Conservation (phyloP, 2,329 filamentous ascomycete genomes). For the Dryadomyces sulphureus region DNA sequence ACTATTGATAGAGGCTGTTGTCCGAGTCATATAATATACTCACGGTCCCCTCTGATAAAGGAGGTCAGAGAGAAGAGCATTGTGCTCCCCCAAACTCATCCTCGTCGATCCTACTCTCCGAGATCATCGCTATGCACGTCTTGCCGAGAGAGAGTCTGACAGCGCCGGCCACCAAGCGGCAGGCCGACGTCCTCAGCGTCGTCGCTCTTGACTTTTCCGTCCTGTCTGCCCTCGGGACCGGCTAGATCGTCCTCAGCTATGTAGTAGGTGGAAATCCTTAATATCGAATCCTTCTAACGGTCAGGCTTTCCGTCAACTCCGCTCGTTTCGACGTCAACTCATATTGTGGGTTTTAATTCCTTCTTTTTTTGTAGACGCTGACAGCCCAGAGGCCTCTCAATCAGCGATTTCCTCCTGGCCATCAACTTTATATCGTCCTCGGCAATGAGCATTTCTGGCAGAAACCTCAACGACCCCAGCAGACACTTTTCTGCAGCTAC, state of each 20-base stretch:
- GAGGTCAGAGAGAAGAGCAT: too few relatives aligned
- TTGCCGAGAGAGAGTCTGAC: not conserved
- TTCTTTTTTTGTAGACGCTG: too few relatives aligned
- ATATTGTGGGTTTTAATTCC: not conserved
- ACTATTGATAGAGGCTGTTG: too few relatives aligned
- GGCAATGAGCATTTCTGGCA: not conserved
- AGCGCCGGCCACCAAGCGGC: not conserved
- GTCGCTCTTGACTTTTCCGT: not conserved
- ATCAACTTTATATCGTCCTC: not conserved
- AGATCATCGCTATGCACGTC: too few relatives aligned
- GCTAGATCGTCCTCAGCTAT: not conserved
- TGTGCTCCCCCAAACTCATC: too few relatives aligned
- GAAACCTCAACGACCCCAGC: not conserved
- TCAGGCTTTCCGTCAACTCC: not conserved
- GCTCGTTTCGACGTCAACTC: not conserved
- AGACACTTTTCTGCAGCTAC: not conserved
- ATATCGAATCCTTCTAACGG: too few relatives aligned
- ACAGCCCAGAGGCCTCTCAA: not conserved
- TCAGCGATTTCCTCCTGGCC: constrained; percentile 1
- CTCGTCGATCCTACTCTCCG: too few relatives aligned
- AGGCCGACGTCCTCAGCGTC: not conserved
- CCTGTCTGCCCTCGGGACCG: not conserved
- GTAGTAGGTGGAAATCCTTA: too few relatives aligned
- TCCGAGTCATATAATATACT: too few relatives aligned
- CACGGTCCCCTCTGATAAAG: too few relatives aligned